Conservation (phyloP, 2,329 filamentous ascomycete species). For the Bipolaris oryzae region DNA sequence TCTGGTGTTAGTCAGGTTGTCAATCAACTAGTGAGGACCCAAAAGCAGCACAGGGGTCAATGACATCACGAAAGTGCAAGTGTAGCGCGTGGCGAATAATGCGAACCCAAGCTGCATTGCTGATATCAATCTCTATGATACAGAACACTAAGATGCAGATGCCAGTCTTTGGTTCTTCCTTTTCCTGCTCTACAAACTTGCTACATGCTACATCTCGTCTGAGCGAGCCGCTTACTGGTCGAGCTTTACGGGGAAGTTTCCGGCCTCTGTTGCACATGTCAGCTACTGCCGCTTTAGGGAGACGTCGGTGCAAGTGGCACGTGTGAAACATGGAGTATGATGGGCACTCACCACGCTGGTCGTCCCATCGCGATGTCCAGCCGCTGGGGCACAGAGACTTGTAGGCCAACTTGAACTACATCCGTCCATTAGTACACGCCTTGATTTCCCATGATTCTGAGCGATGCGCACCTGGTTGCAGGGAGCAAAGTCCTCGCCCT, state of each 20-base stretch:
- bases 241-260: slow-evolving; percentile 47
- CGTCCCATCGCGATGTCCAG: slow-evolving; percentile 95
- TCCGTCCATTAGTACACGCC: slow-evolving; percentile 21
- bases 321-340: neutral
- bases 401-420: slow-evolving; percentile 94
- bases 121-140: slow-evolving; percentile 38
- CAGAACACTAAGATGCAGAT: slow-evolving; percentile 32
- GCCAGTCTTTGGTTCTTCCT: slow-evolving; percentile 30
- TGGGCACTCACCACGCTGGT: slow-evolving; percentile 79
- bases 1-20: neutral
- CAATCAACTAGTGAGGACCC: neutral
- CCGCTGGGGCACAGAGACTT: slow-evolving; percentile 94
- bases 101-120: slow-evolving; percentile 37
- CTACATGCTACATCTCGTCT: slow-evolving; percentile 18
- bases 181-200: slow-evolving; percentile 24
- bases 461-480: slow-evolving; percentile 80
- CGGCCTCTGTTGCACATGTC: slow-evolving; percentile 29
- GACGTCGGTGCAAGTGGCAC: neutral
- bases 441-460: neutral
- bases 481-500: slow-evolving; percentile 97
- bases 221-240: slow-evolving; percentile 41
- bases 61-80: slow-evolving; percentile 10
- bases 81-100: slow-evolving; percentile 1
- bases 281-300: slow-evolving; percentile 3
- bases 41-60: neutral